Evolutionary conservation across 768 basidiomycete species (phyloP).

Genomic region (Tephrocybe sp.): DNA sequence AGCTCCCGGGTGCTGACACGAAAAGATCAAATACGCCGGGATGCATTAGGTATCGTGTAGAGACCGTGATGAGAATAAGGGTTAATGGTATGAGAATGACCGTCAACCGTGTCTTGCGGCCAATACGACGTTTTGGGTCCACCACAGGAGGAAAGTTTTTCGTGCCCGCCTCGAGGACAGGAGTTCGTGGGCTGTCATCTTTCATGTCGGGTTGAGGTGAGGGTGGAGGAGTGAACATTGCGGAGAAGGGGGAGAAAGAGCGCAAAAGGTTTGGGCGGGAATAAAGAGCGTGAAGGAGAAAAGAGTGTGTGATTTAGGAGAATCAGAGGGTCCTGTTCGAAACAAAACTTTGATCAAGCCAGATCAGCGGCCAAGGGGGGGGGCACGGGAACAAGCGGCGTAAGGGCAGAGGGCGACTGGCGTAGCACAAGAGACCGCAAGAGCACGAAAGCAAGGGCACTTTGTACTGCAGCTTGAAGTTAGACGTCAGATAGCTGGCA

Average conservation of each 20-base stretch:
- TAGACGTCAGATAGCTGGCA: slow-evolving; percentile 9
- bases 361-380: slow-evolving; percentile 6
- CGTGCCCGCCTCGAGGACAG: slow-evolving; percentile 11
- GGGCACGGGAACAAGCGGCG: background rate
- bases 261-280: background rate
- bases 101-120: slow-evolving; percentile 47
- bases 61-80: slow-evolving; percentile 54
- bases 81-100: slow-evolving; percentile 56
- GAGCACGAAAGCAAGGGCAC: background rate
- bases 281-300: slow-evolving; percentile 15
- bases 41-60: slow-evolving; percentile 51
- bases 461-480: background rate
- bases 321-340: slow-evolving; percentile 8
- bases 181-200: slow-evolving; percentile 7
- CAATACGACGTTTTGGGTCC: slow-evolving; percentile 39
- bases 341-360: slow-evolving; percentile 12
- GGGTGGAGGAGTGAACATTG: slow-evolving; percentile 17
- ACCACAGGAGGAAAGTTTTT: slow-evolving; percentile 3
- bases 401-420: background rate
- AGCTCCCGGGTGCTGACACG: slow-evolving; percentile 22
- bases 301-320: slow-evolving; percentile 7
- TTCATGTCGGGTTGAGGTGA: slow-evolving; percentile 12
- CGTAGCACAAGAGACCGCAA: background rate
- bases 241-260: background rate
- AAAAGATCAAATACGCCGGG: slow-evolving; percentile 45